A percentile compares a stretch with the other conserved stretches of the same genome.
Conservation (phyloP, 192 early-diverging fungal species). For the Rhizoclosmatium globosum region DNA sequence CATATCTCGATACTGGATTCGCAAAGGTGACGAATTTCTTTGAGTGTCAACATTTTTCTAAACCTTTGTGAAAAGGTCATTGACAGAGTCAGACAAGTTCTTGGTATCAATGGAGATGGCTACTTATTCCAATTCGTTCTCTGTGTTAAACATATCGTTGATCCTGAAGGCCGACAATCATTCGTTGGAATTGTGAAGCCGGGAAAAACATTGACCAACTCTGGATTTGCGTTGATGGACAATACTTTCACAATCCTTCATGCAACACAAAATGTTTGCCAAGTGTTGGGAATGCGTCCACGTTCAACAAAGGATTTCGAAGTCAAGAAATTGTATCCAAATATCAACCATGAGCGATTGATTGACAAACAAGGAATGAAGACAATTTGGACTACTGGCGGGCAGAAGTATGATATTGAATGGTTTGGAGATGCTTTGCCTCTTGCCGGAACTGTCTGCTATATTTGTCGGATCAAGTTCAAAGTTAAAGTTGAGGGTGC, state of each 20-base stretch:
- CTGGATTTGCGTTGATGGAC: slow-evolving; percentile 42
- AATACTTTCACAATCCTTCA: slow-evolving; percentile 37
- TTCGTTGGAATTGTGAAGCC: slow-evolving; percentile 45
- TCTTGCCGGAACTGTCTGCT: not conserved
- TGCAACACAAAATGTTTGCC: slow-evolving; percentile 8
- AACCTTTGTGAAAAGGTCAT: slow-evolving; percentile 36
- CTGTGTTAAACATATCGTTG: slow-evolving; percentile 46
- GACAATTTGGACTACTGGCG: not conserved
- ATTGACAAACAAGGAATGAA: slow-evolving; percentile 18
- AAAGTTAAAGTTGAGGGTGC: not conserved
- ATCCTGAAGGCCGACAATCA: slow-evolving; percentile 31
- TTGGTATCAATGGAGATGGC: slow-evolving; percentile 37
- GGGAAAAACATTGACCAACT: not conserved
- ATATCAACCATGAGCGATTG: not conserved
- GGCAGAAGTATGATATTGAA: slow-evolving; percentile 7
- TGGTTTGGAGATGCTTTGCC: slow-evolving; percentile 13
- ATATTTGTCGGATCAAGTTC: slow-evolving; percentile 28
- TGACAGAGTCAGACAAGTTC: slow-evolving; percentile 48
- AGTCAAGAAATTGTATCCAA: not conserved
- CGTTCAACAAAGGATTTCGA: not conserved
- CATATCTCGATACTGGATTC: slow-evolving; percentile 54
- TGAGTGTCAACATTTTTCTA: not conserved
- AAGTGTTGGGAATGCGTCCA: not conserved
- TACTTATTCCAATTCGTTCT: slow-evolving; percentile 40
- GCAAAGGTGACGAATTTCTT: slow-evolving; percentile 42